Conservation (phyloP, 331 rosid species). For the Cydonia oblonga region DNA sequence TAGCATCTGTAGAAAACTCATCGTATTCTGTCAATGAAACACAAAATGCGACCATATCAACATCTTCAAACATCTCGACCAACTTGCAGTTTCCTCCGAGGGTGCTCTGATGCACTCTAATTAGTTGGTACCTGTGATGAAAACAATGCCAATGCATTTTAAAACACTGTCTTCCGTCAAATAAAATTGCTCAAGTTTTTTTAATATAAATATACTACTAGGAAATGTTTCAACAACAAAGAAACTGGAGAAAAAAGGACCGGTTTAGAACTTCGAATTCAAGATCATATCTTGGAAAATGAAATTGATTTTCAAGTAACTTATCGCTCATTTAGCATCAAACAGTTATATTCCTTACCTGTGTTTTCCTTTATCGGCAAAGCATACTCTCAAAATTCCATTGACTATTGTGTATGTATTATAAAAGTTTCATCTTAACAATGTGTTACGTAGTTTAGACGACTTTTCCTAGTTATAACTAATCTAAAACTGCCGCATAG, state of each 20-base stretch:
- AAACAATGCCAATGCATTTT: slow-evolving; percentile 2
- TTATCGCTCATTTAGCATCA: neutral
- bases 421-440: neutral
- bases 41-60: slow-evolving; percentile 44
- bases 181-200: neutral
- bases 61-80: slow-evolving; percentile 74
- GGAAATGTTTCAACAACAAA: neutral
- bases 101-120: slow-evolving; percentile 55
- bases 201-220: neutral
- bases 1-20: slow-evolving; percentile 32
- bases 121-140: slow-evolving; percentile 51
- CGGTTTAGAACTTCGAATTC: neutral
- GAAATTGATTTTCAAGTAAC: neutral
- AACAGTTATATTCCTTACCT: neutral
- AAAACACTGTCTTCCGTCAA: slow-evolving; percentile 6
- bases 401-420: neutral
- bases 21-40: slow-evolving; percentile 62
- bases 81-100: slow-evolving; percentile 69
- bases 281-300: neutral
- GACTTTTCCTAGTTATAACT: neutral
- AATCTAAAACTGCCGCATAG: neutral
- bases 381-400: neutral
- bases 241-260: neutral
- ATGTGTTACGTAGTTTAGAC: neutral
- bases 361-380: neutral